Evolutionary conservation across 2,329 filamentous ascomycete species (phyloP).

Genomic region (Apiospora koreana): DNA sequence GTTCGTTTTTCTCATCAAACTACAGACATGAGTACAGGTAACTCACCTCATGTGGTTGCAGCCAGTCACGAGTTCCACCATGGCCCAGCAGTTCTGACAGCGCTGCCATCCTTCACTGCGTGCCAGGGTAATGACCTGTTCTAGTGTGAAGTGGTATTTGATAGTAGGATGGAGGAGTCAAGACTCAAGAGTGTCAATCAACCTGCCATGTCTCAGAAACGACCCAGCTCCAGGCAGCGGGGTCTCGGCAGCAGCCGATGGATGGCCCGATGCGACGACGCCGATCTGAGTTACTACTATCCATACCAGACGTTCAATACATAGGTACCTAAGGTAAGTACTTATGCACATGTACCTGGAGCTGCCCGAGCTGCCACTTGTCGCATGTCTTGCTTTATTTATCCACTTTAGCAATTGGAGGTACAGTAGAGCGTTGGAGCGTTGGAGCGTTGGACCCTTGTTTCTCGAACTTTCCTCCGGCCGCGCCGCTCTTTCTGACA

Average conservation of each 20-base stretch:
- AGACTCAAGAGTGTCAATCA: too few relatives aligned
- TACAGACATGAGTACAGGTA: neutral
- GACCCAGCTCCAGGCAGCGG: neutral
- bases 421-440: too few relatives aligned
- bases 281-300: too few relatives aligned
- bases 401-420: neutral
- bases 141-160: slow-evolving; percentile 4
- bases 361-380: too few relatives aligned
- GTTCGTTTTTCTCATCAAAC: too few relatives aligned
- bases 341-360: too few relatives aligned
- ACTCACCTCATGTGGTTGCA: slow-evolving; percentile 61
- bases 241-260: slow-evolving; percentile 3
- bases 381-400: neutral
- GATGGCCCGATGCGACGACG: neutral
- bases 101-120: slow-evolving; percentile 49
- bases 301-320: too few relatives aligned
- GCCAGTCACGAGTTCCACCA: slow-evolving; percentile 52
- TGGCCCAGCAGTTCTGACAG: slow-evolving; percentile 44
- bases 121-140: slow-evolving; percentile 43
- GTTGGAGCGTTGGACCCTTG: slow-evolving; percentile 1
- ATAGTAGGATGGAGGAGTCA: neutral
- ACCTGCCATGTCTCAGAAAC: neutral
- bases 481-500: neutral
- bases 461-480: slow-evolving; percentile 7
- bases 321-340: too few relatives aligned